Conservation (phyloP, 768 basidiomycete genomes). For the Coprinopsis sp. region DNA sequence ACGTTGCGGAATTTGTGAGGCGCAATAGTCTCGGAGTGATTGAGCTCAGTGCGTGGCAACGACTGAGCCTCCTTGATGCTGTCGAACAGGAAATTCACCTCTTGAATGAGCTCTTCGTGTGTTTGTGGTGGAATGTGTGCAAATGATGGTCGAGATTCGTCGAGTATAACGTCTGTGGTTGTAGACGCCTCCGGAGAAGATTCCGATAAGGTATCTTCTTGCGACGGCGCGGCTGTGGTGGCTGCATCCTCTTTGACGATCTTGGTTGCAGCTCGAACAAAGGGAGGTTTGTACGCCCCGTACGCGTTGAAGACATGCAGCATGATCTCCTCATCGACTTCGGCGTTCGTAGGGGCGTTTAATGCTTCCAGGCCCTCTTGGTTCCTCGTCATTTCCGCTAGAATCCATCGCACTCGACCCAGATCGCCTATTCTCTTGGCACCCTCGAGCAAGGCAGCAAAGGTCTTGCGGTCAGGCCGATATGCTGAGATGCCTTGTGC, state of each 20-base stretch:
- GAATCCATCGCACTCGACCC: conserved; percentile 78
- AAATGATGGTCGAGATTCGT: conserved; percentile 26
- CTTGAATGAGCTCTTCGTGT: conserved; percentile 63
- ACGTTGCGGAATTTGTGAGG: conserved; percentile 53
- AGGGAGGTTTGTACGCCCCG: conserved; percentile 71
- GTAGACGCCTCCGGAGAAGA: conserved; percentile 2
- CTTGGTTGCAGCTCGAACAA: conserved; percentile 47
- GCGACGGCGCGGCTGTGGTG: neutral
- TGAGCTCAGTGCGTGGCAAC: neutral
- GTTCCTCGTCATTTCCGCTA: conserved; percentile 72
- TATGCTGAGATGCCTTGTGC: conserved; percentile 53
- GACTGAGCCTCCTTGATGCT: conserved; percentile 47
- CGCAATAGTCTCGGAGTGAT: conserved; percentile 4
- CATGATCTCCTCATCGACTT: conserved; percentile 67
- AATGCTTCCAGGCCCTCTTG: conserved; percentile 17
- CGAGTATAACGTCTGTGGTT: conserved; percentile 4
- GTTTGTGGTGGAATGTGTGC: conserved; percentile 69
- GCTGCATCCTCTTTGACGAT: conserved; percentile 23
- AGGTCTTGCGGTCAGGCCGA: conserved; percentile 62
- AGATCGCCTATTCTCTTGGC: conserved; percentile 86
- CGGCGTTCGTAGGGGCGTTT: conserved; percentile 21
- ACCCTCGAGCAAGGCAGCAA: conserved; percentile 83
- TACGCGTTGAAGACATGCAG: conserved; percentile 85
- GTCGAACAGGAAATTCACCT: conserved; percentile 61
- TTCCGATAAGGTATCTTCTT: neutral